Conservation (phyloP, 306 rosid species). For the Sphenostylis stenocarpa region DNA sequence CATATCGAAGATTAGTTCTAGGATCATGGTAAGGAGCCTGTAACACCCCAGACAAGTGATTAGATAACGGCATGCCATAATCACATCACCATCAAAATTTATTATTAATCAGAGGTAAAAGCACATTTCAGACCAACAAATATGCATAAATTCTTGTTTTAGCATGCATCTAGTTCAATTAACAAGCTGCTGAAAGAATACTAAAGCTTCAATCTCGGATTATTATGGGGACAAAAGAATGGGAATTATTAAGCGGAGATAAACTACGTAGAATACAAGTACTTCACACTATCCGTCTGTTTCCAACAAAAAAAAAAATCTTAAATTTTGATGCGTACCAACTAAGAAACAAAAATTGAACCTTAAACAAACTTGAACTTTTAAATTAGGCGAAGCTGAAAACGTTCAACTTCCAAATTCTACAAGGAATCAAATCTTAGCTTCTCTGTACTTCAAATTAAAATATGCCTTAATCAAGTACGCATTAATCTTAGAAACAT, state of each 20-base stretch:
- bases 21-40: constrained; percentile 97
- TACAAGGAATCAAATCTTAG: background rate
- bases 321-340: background rate
- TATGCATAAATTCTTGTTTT: background rate
- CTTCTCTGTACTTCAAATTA: background rate
- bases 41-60: background rate
- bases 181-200: background rate
- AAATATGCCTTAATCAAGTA: background rate
- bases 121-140: background rate
- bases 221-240: background rate
- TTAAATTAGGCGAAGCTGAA: background rate
- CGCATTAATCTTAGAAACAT: background rate
- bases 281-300: constrained; percentile 2
- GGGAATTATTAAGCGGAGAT: background rate
- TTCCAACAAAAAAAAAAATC: background rate
- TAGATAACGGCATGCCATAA: background rate
- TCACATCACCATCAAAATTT: background rate
- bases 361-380: background rate
- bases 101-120: background rate
- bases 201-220: background rate
- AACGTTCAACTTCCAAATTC: background rate
- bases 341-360: background rate
- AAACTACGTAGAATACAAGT: background rate
- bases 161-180: background rate
- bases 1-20: constrained; percentile 82